Percentiles rank a stretch among this genome's conserved stretches.
Conservation (phyloP, 2,329 filamentous ascomycete genomes). For the Ophiostoma triangulosporum region DNA sequence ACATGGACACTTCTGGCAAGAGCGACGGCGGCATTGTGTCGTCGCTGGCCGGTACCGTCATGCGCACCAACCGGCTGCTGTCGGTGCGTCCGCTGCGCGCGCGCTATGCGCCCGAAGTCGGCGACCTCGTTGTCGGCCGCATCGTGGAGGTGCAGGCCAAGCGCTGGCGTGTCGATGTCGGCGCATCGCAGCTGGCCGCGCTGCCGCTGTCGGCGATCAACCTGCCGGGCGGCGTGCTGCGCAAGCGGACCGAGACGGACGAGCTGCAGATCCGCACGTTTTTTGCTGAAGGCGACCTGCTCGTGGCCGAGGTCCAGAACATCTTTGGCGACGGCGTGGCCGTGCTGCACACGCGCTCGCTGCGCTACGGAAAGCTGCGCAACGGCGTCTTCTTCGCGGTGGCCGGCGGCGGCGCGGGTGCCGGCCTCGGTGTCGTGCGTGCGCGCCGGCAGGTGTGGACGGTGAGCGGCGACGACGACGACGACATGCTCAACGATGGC, state of each 20-base stretch:
- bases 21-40: constrained; percentile 56
- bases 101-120: constrained; percentile 89
- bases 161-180: constrained; percentile 91
- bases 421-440: constrained; percentile 74
- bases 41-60: constrained; percentile 79
- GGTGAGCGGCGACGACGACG: constrained; percentile 37
- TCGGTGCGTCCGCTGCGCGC: constrained; percentile 82
- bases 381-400: constrained; percentile 86
- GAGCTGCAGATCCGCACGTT: constrained; percentile 96
- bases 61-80: constrained; percentile 92
- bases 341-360: constrained; percentile 72
- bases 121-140: constrained; percentile 84
- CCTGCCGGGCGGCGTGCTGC: constrained; percentile 80
- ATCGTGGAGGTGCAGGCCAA: constrained; percentile 90
- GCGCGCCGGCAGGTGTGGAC: constrained; percentile 81
- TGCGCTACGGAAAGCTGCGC: constrained; percentile 90
- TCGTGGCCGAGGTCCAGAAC: constrained; percentile 90
- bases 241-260: constrained; percentile 85
- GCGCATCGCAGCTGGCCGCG: constrained; percentile 70
- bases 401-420: constrained; percentile 66
- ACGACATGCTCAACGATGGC: constrained; percentile 42
- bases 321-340: constrained; percentile 77
- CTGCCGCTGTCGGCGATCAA: constrained; percentile 86
- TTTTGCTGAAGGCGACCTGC: constrained; percentile 85
- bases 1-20: constrained; percentile 41